phyloP scores from a whole-genome alignment of 805 yeast genomes.

The Cephaloascus albidus region DNA sequence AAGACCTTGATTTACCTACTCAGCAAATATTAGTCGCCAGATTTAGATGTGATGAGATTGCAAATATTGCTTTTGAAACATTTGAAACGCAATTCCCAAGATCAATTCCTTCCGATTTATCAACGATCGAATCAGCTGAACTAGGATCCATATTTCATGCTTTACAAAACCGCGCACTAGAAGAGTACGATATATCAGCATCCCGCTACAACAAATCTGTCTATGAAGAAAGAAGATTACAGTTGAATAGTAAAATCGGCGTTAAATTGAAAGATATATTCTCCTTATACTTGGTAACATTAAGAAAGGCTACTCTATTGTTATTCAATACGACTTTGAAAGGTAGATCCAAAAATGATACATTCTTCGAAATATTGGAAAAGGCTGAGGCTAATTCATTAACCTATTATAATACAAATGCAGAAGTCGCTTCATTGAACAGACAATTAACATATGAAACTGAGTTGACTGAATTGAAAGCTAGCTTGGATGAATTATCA shows the following conservation, averaged over 20 bases:
- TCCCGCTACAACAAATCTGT: slow-evolving; percentile 64
- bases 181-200: slow-evolving; percentile 59
- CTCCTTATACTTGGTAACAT: slow-evolving; percentile 21
- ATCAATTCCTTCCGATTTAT: not conserved
- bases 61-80: slow-evolving; percentile 37
- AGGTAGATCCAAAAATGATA: not conserved
- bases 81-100: slow-evolving; percentile 25
- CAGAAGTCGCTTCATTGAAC: slow-evolving; percentile 7
- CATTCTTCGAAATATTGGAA: slow-evolving; percentile 15
- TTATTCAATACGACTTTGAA: not conserved
- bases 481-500: slow-evolving; percentile 14
- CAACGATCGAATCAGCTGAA: slow-evolving; percentile 1
- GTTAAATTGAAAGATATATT: slow-evolving; percentile 33
- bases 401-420: slow-evolving; percentile 16
- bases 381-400: slow-evolving; percentile 10
- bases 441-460: slow-evolving; percentile 18
- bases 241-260: slow-evolving; percentile 40
- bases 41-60: slow-evolving; percentile 89
- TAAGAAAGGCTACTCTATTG: slow-evolving; percentile 21
- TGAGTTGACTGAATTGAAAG: slow-evolving; percentile 22
- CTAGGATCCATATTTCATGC: slow-evolving; percentile 33
- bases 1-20: slow-evolving; percentile 92
- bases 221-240: slow-evolving; percentile 50
- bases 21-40: slow-evolving; percentile 93
- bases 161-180: slow-evolving; percentile 37